Conservation (phyloP, 2,329 filamentous ascomycete genomes). For the Scedosporium minutisporum region DNA sequence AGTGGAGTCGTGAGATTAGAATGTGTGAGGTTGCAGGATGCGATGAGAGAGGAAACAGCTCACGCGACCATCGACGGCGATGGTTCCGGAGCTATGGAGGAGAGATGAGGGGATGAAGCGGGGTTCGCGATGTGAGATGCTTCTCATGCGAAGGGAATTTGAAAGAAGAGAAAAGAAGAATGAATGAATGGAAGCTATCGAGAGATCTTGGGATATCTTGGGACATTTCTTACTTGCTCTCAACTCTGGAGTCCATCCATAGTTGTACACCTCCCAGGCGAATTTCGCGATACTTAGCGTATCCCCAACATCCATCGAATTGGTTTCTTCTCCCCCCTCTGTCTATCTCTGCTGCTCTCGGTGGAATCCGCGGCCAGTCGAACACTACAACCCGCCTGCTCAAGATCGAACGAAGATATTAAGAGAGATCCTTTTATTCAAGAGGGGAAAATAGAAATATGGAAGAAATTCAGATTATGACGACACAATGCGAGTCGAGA, state of each 20-base stretch:
- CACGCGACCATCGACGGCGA: neutral
- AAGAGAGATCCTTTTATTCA: too few relatives aligned
- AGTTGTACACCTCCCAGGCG: slow-evolving; percentile 22
- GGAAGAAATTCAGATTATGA: neutral
- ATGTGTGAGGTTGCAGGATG: neutral
- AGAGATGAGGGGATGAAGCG: neutral
- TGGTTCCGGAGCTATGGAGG: too few relatives aligned
- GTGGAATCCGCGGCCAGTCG: neutral
- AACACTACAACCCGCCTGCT: too few relatives aligned
- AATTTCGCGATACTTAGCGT: slow-evolving; percentile 20
- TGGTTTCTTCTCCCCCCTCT: slow-evolving; percentile 8
- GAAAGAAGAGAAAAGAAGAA: neutral
- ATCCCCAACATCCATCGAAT: slow-evolving; percentile 15
- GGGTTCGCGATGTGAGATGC: neutral
- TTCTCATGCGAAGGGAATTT: neutral
- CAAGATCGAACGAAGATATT: neutral
- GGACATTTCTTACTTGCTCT: slow-evolving; percentile 19
- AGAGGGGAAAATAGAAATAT: neutral
- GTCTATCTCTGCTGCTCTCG: neutral
- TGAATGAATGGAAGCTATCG: neutral
- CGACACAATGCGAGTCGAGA: neutral
- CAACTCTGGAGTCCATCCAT: slow-evolving; percentile 21
- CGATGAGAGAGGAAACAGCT: neutral
- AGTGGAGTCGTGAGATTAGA: too few relatives aligned
- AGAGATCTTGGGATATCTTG: neutral